phyloP scores from a whole-genome alignment of 306 rosid species.

The Casuarina cunninghamiana region DNA sequence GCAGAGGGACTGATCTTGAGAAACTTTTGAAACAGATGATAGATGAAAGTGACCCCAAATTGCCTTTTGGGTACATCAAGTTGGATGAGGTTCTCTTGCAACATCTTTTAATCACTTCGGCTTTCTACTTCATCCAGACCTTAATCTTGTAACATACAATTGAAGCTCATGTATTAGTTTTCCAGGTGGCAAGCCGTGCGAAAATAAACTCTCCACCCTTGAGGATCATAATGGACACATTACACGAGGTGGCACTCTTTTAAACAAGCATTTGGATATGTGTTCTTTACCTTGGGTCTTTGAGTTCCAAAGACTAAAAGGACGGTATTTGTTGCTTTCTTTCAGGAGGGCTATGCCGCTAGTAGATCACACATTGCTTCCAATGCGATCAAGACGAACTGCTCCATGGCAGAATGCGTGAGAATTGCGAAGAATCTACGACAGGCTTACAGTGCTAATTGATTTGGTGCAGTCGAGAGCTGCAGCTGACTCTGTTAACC shows the following conservation, averaged over 20 bases:
- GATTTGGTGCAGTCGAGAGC: background rate
- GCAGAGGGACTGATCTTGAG: constrained; percentile 61
- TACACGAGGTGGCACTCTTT: constrained; percentile 56
- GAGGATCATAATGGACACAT: constrained; percentile 56
- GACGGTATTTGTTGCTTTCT: constrained; percentile 8
- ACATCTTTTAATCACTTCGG: constrained; percentile 6
- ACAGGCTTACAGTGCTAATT: background rate
- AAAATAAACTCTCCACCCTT: constrained; percentile 79
- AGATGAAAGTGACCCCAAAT: constrained; percentile 84
- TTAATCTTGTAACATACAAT: constrained; percentile 4
- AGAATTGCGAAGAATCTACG: constrained; percentile 70
- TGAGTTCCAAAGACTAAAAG: too few species aligned
- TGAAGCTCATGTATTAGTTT: constrained; percentile 4
- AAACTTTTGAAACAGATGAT: constrained; percentile 73
- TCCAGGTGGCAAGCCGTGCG: constrained; percentile 90
- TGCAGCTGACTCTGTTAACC: background rate
- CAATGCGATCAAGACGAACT: constrained; percentile 88
- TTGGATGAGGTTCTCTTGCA: constrained; percentile 70
- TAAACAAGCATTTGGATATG: background rate
- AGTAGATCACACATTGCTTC: constrained; percentile 83
- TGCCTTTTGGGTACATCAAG: constrained; percentile 86
- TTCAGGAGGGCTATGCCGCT: constrained; percentile 85
- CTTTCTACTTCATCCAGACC: constrained; percentile 19
- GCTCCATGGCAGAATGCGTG: constrained; percentile 80
- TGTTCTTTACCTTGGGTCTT: too few species aligned